Conservation (phyloP, 164 flowering plant species). For the Macadamia integrifolia region DNA sequence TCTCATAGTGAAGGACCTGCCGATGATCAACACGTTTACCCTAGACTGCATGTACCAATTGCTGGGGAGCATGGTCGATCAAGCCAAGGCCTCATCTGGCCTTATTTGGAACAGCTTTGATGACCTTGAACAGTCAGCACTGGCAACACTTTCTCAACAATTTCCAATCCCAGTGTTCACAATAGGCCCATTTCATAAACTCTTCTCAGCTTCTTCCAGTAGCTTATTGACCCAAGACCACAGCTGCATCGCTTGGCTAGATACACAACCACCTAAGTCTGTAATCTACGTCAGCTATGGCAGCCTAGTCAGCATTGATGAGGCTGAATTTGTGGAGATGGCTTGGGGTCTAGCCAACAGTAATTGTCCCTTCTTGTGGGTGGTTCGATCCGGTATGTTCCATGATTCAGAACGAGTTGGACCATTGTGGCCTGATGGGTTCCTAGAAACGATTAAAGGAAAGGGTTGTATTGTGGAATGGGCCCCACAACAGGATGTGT, state of each 20-base stretch:
- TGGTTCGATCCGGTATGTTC: slow-evolving; percentile 11
- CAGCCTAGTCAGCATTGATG: slow-evolving; percentile 37
- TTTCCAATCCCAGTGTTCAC: not conserved
- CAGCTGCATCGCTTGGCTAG: slow-evolving; percentile 46
- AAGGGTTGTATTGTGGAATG: slow-evolving; percentile 4
- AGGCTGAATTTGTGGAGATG: slow-evolving; percentile 32
- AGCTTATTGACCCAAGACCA: slow-evolving; percentile 42
- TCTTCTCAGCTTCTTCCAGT: not conserved
- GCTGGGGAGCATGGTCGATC: not conserved
- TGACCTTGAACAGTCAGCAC: not conserved
- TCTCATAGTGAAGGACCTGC: slow-evolving; percentile 1
- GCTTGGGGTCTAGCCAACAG: slow-evolving; percentile 57
- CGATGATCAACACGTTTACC: not conserved
- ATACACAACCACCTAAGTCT: slow-evolving; percentile 4
- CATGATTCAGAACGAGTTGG: slow-evolving; percentile 3
- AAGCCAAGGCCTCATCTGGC: not conserved
- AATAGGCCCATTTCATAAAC: not conserved
- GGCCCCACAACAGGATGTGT: not conserved
- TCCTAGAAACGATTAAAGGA: not conserved
- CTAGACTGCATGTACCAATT: not conserved
- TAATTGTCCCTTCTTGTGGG: slow-evolving; percentile 18
- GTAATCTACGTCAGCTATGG: slow-evolving; percentile 56
- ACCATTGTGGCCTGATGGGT: not conserved
- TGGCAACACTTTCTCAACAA: not conserved
- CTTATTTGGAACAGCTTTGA: not conserved